phyloP scores from a whole-genome alignment of 768 basidiomycete species.

The Tylopilus vinaceipallidus region DNA sequence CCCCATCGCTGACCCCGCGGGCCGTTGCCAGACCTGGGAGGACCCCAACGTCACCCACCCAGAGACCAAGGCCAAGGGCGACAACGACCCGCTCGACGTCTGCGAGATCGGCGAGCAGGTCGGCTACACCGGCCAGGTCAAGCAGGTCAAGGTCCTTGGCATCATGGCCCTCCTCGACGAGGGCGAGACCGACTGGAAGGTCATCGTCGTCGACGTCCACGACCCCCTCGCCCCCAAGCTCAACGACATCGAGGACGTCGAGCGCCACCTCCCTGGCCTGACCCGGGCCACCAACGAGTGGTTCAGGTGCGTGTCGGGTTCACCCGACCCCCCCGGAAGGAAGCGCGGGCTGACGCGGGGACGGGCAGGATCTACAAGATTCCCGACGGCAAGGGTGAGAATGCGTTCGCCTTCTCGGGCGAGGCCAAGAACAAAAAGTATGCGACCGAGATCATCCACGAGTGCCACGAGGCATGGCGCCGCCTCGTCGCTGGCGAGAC shows the following conservation, averaged over 20 bases:
- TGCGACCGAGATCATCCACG: slow-evolving; percentile 97
- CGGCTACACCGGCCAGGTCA: slow-evolving; percentile 94
- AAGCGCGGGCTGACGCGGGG: neutral
- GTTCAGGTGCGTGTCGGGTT: slow-evolving; percentile 70
- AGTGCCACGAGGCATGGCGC: slow-evolving; percentile 98
- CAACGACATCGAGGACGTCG: slow-evolving; percentile 99
- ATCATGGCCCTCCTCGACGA: slow-evolving; percentile 99
- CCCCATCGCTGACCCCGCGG: neutral
- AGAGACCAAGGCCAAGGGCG: slow-evolving; percentile 98
- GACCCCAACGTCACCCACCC: slow-evolving; percentile 84
- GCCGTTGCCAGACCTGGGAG: slow-evolving; percentile 83
- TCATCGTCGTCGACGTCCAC: slow-evolving; percentile 94
- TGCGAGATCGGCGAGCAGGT: slow-evolving; percentile 99
- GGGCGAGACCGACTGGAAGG: slow-evolving; percentile 99
- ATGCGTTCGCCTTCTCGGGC: slow-evolving; percentile 98
- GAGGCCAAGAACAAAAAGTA: slow-evolving; percentile 99
- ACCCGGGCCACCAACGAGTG: slow-evolving; percentile 98
- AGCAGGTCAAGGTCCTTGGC: slow-evolving; percentile 99
- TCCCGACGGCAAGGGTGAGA: slow-evolving; percentile 94
- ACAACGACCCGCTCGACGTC: slow-evolving; percentile 99
- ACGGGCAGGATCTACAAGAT: slow-evolving; percentile 85
- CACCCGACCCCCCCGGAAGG: too few relatives aligned
- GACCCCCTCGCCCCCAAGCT: slow-evolving; percentile 95
- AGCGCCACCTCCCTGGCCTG: slow-evolving; percentile 94
- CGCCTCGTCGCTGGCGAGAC: slow-evolving; percentile 81